Conservation (phyloP, 352 stramenopile species). For the Globisporangium middletonii region DNA sequence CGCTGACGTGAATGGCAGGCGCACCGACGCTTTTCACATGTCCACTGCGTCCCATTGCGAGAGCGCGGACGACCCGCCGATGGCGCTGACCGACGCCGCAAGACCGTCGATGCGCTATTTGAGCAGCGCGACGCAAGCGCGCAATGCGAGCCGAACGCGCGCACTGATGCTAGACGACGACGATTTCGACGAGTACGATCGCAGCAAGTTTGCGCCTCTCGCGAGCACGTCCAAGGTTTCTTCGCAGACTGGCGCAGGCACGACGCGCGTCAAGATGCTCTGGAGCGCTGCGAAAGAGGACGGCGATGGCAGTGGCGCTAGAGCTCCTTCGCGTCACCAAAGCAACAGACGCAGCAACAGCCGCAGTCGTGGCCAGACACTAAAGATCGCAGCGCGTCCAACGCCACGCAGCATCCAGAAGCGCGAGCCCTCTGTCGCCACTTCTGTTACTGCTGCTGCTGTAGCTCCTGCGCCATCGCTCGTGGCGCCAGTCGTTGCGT, state of each 20-base stretch:
- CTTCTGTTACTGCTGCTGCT: background rate
- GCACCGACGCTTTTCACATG: no score
- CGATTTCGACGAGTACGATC: conserved; percentile 7
- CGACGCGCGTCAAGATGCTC: conserved; percentile 10
- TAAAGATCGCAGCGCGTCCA: background rate
- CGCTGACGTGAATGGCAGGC: no score
- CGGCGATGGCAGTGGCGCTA: no score
- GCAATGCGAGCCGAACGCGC: no score
- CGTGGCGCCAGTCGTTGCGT: background rate
- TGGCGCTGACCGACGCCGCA: no score
- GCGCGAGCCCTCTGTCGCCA: background rate
- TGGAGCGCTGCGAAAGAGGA: conserved; percentile 11
- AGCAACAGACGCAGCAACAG: background rate
- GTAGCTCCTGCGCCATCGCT: background rate
- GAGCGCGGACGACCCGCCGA: no score
- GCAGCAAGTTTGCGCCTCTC: conserved; percentile 1
- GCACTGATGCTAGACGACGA: no score
- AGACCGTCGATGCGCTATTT: no score
- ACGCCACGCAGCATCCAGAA: conserved; percentile 6
- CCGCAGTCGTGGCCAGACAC: background rate
- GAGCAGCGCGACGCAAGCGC: no score
- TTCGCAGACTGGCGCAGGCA: no score
- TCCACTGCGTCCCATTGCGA: no score
- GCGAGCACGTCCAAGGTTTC: background rate
- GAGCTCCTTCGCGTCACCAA: no score